phyloP scores from a whole-genome alignment of 2,329 filamentous ascomycete genomes.

The Curvularia lunata region DNA sequence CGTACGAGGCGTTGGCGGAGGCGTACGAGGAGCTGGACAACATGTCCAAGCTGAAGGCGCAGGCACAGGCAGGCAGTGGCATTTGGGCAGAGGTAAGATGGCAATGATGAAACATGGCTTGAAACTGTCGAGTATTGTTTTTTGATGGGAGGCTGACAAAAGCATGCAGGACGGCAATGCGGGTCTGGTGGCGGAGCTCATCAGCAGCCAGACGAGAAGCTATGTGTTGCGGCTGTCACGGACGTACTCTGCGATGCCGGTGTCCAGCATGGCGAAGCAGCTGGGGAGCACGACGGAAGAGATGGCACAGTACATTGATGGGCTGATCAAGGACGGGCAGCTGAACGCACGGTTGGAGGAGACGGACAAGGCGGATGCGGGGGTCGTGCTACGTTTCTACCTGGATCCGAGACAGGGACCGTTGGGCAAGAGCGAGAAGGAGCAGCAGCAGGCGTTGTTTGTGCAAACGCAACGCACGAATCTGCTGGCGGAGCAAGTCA shows the following conservation, averaged over 20 bases:
- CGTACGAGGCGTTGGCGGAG: slow-evolving; percentile 73
- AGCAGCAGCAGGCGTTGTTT: slow-evolving; percentile 54
- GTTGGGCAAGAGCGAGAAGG: slow-evolving; percentile 48
- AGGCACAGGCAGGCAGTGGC: slow-evolving; percentile 64
- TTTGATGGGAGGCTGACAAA: slow-evolving; percentile 28
- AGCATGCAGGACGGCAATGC: slow-evolving; percentile 69
- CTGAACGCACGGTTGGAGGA: slow-evolving; percentile 60
- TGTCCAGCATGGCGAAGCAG: slow-evolving; percentile 60
- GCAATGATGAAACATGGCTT: slow-evolving; percentile 19
- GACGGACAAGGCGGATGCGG: slow-evolving; percentile 43
- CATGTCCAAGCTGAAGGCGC: slow-evolving; percentile 65
- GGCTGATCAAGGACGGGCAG: slow-evolving; percentile 59
- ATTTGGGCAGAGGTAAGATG: slow-evolving; percentile 65
- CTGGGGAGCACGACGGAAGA: slow-evolving; percentile 59
- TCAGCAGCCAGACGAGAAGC: slow-evolving; percentile 75
- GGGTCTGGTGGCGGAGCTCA: slow-evolving; percentile 72
- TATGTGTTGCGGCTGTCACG: slow-evolving; percentile 75
- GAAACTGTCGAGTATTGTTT: slow-evolving; percentile 13
- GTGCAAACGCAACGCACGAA: slow-evolving; percentile 59
- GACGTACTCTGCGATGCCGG: slow-evolving; percentile 70
- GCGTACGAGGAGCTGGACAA: slow-evolving; percentile 64
- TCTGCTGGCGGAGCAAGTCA: slow-evolving; percentile 58
- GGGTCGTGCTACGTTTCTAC: slow-evolving; percentile 62
- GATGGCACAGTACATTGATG: slow-evolving; percentile 60
- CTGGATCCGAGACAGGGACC: slow-evolving; percentile 46